phyloP scores from a whole-genome alignment of 768 basidiomycete genomes.

The Lyophyllum shimeji region DNA sequence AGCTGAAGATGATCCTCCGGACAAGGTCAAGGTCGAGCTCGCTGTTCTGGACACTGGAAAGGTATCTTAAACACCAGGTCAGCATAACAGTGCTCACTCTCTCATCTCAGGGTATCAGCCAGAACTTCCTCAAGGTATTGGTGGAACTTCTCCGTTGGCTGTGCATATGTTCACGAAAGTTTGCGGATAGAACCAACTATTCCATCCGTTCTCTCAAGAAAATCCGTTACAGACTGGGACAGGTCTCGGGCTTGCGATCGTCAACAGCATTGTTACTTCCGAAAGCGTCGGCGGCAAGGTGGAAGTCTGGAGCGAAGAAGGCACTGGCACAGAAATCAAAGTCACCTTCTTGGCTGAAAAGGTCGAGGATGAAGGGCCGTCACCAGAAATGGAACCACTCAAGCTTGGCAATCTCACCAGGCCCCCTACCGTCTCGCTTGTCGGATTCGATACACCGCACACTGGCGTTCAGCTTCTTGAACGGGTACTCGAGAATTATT shows the following conservation, averaged over 20 bases:
- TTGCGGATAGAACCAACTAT: conserved; percentile 79
- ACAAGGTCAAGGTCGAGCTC: conserved; percentile 76
- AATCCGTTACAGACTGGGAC: conserved; percentile 93
- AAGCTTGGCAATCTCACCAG: conserved; percentile 36
- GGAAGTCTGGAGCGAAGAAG: conserved; percentile 92
- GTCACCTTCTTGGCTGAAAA: conserved; percentile 77
- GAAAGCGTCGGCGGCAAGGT: conserved; percentile 88
- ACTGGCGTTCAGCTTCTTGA: conserved; percentile 69
- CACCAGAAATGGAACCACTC: conserved; percentile 46
- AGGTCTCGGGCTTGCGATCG: conserved; percentile 92
- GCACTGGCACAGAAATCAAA: conserved; percentile 88
- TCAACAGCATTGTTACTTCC: conserved; percentile 87
- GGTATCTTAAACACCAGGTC: conserved; percentile 25
- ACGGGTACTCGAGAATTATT: conserved; percentile 61
- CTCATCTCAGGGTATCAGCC: conserved; percentile 73
- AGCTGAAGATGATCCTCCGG: conserved; percentile 49
- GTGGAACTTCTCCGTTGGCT: too few relatives aligned
- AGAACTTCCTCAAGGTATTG: conserved; percentile 81
- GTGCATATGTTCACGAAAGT: neutral
- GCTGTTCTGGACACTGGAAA: conserved; percentile 90
- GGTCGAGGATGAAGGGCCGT: conserved; percentile 36
- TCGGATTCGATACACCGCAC: conserved; percentile 68
- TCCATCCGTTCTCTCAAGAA: conserved; percentile 97
- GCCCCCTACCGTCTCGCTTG: conserved; percentile 60
- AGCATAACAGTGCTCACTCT: conserved; percentile 1